phyloP scores from a whole-genome alignment of 306 rosid species.

The Abrus pulchellus region DNA sequence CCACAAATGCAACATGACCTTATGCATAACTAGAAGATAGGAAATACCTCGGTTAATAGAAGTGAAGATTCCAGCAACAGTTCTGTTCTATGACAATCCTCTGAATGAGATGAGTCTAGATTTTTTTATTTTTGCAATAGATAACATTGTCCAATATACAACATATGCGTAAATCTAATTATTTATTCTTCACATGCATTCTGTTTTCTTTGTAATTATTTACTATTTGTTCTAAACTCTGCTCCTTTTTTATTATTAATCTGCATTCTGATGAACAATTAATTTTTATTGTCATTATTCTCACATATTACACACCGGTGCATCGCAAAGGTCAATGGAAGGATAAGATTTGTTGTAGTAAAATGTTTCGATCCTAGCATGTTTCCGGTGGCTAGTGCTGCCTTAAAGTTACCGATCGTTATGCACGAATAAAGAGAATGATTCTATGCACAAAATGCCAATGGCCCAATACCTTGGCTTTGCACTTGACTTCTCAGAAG shows the following conservation, averaged over 20 bases:
- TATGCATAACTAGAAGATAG: not conserved
- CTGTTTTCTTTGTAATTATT: no score
- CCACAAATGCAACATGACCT: not conserved
- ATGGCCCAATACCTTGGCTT: slow-evolving; percentile 86
- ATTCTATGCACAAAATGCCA: not conserved
- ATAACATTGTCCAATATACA: not conserved
- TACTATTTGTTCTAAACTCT: no score
- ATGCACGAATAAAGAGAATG: slow-evolving; percentile 8
- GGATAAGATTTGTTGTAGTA: not conserved
- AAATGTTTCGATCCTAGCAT: not conserved
- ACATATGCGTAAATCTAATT: no score
- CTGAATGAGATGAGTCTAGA: no score
- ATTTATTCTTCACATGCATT: no score
- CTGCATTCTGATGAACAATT: no score
- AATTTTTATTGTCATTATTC: no score
- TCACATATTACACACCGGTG: no score
- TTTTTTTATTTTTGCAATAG: not conserved
- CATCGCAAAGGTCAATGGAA: no score
- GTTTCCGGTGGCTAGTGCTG: not conserved
- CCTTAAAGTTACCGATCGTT: slow-evolving; percentile 2
- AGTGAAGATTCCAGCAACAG: not conserved
- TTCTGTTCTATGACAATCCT: not conserved
- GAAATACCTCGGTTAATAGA: not conserved
- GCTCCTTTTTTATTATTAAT: no score
- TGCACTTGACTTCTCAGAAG: slow-evolving; percentile 60